Evolutionary conservation across 2,329 filamentous ascomycete genomes (phyloP).

Genomic region (Tolypocladium pustulatum): DNA sequence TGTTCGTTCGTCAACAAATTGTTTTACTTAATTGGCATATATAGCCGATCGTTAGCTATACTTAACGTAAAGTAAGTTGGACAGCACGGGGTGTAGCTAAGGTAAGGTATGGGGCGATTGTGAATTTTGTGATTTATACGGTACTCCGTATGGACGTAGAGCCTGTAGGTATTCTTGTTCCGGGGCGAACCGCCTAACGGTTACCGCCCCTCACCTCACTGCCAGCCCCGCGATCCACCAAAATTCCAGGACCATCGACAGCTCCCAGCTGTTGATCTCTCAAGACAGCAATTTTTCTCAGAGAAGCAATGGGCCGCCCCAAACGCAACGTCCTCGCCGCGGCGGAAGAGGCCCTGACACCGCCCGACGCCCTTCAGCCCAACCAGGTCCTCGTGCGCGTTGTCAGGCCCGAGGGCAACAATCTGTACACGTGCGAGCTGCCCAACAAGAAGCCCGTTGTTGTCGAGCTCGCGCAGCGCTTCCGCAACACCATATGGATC

Average conservation of each 20-base stretch:
- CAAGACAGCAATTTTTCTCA: not conserved
- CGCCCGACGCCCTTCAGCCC: constrained; percentile 45
- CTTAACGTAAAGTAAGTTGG: too few relatives aligned
- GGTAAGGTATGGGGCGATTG: too few relatives aligned
- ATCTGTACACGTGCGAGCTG: constrained; percentile 70
- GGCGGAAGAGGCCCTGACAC: constrained; percentile 57
- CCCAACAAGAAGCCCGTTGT: constrained; percentile 56
- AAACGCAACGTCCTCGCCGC: constrained; percentile 71
- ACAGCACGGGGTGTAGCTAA: too few relatives aligned
- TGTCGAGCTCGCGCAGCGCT: constrained; percentile 73
- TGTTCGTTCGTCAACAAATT: too few relatives aligned
- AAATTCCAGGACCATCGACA: not conserved
- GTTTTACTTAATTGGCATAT: too few relatives aligned
- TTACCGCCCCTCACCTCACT: not conserved
- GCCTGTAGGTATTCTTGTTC: not conserved
- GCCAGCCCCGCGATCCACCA: constrained; percentile 1
- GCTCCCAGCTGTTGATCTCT: not conserved
- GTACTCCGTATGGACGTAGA: too few relatives aligned
- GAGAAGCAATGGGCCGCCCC: constrained; percentile 22
- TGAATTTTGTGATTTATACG: too few relatives aligned
- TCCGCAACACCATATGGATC: constrained; percentile 90
- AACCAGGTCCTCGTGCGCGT: constrained; percentile 67
- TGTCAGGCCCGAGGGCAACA: constrained; percentile 77
- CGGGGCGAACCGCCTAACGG: not conserved
- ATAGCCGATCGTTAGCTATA: too few relatives aligned